These are phyloP conservation scores for Mortierella antarctica DNA, from an alignment of 192 early-diverging fungal species.

Conservation along the genomic window DNA sequence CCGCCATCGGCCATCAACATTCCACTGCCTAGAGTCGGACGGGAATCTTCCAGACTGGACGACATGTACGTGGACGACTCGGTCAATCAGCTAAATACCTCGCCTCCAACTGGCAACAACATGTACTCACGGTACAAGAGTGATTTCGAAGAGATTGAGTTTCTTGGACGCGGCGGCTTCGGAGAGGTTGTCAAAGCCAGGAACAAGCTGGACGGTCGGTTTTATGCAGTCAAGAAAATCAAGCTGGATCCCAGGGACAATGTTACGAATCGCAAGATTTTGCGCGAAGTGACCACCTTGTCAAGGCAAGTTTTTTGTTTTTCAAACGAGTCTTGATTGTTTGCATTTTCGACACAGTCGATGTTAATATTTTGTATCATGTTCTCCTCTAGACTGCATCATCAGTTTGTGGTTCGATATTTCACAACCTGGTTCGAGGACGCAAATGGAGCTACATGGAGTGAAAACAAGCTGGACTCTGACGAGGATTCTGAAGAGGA, in stretches of 20 bases:
- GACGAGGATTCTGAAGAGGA: constrained; percentile 53
- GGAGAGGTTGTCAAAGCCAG: constrained; percentile 95
- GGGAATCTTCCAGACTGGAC: constrained; percentile 26
- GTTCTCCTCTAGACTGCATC: constrained; percentile 67
- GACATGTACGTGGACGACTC: constrained; percentile 54
- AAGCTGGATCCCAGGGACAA: constrained; percentile 81
- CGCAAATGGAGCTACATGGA: constrained; percentile 24
- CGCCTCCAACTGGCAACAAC: constrained; percentile 34
- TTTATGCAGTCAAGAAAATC: constrained; percentile 95
- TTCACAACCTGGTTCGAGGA: constrained; percentile 95
- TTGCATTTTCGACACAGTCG: neutral
- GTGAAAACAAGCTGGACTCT: constrained; percentile 26
- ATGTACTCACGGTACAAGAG: constrained; percentile 73
- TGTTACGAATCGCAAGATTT: constrained; percentile 83
- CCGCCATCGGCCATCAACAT: constrained; percentile 35
- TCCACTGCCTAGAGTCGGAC: constrained; percentile 25
- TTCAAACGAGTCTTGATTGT: neutral
- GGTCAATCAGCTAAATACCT: constrained; percentile 40
- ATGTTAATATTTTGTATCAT: neutral
- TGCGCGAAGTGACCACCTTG: constrained; percentile 91
- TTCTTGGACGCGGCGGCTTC: constrained; percentile 86
- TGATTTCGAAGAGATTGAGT: constrained; percentile 85
- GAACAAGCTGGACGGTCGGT: constrained; percentile 83
- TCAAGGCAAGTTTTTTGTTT: constrained; percentile 62
- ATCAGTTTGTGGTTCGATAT: constrained; percentile 90